Percentiles rank a stretch among this genome's conserved stretches.
phyloP scores from a whole-genome alignment of 768 basidiomycete species.

The Trametes meyenii region DNA sequence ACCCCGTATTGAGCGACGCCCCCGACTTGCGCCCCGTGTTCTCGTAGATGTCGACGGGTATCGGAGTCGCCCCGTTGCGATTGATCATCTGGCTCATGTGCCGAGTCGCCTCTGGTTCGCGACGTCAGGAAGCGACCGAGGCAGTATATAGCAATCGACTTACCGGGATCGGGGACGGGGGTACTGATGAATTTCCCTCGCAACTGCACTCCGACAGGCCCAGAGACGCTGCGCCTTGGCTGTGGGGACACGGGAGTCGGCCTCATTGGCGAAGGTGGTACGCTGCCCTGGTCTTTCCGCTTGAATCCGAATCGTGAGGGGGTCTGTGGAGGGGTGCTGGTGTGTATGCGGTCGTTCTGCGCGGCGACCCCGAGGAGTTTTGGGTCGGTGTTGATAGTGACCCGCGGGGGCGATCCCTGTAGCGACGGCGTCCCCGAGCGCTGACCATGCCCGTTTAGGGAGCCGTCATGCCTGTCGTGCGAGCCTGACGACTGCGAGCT shows the following conservation, averaged over 20 bases:
- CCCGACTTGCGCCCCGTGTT: slow-evolving; percentile 34
- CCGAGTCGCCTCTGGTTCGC: slow-evolving; percentile 57
- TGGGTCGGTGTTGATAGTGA: slow-evolving; percentile 25
- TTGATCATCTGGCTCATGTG: slow-evolving; percentile 79
- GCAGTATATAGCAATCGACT: slow-evolving; percentile 24
- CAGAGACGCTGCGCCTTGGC: slow-evolving; percentile 23
- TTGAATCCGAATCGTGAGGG: slow-evolving; percentile 19
- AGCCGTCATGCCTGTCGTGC: slow-evolving; percentile 4
- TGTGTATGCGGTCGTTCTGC: slow-evolving; percentile 7
- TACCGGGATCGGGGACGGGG: slow-evolving; percentile 74
- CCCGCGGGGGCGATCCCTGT: slow-evolving; percentile 17
- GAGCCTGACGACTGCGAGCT: slow-evolving; percentile 22
- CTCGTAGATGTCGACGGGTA: slow-evolving; percentile 36
- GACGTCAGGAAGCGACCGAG: slow-evolving; percentile 1
- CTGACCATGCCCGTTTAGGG: slow-evolving; percentile 17
- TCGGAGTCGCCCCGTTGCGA: slow-evolving; percentile 61
- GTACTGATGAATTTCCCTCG: slow-evolving; percentile 65
- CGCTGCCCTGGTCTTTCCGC: slow-evolving; percentile 16
- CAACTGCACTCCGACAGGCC: slow-evolving; percentile 22
- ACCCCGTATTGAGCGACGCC: slow-evolving; percentile 68
- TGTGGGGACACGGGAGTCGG: slow-evolving; percentile 19
- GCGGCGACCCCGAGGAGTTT: slow-evolving; percentile 14
- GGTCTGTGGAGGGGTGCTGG: slow-evolving; percentile 18
- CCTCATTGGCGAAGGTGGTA: slow-evolving; percentile 18
- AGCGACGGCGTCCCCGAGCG: slow-evolving; percentile 17